phyloP scores from a whole-genome alignment of 2,329 filamentous ascomycete species.

The Aspergillus nomiae region DNA sequence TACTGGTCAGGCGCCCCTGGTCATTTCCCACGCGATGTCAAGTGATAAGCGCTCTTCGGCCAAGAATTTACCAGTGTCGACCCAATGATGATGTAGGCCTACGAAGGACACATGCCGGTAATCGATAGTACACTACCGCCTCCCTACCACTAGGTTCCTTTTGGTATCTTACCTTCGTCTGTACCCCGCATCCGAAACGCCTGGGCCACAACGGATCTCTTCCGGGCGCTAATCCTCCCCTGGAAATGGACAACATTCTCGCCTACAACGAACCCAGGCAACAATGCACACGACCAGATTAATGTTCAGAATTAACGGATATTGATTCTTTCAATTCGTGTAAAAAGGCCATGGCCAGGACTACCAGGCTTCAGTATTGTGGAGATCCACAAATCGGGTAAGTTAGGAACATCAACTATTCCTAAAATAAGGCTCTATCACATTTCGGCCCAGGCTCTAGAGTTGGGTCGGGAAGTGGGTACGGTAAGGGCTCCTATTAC shows the following conservation, averaged over 20 bases:
- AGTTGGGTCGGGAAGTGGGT: constrained; percentile 10
- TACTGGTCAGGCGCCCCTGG: constrained; percentile 3
- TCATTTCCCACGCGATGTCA: constrained; percentile 7
- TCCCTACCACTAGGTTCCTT: constrained; percentile 4
- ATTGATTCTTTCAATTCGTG: background rate
- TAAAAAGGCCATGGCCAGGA: background rate
- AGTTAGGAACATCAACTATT: constrained; percentile 6
- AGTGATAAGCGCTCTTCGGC: constrained; percentile 9
- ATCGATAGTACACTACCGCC: background rate
- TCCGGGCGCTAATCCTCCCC: constrained; percentile 14
- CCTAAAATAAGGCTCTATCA: constrained; percentile 6
- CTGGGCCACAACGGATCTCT: constrained; percentile 26
- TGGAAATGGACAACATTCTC: background rate
- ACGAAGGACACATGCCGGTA: background rate
- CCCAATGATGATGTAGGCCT: constrained; percentile 4
- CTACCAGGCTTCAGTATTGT: background rate
- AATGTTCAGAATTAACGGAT: background rate
- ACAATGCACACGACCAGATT: background rate
- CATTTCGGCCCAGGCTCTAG: constrained; percentile 7
- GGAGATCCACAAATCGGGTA: constrained; percentile 12
- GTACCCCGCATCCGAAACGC: constrained; percentile 27
- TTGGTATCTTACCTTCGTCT: constrained; percentile 7
- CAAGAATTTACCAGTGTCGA: constrained; percentile 2
- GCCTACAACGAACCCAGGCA: background rate
- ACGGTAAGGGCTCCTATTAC: constrained; percentile 11